A percentile compares a stretch with the other conserved stretches of the same genome.
These are phyloP conservation scores for Aspergillus costaricaensis DNA, from an alignment of 2,329 filamentous ascomycete species.

Conservation along the genomic window DNA sequence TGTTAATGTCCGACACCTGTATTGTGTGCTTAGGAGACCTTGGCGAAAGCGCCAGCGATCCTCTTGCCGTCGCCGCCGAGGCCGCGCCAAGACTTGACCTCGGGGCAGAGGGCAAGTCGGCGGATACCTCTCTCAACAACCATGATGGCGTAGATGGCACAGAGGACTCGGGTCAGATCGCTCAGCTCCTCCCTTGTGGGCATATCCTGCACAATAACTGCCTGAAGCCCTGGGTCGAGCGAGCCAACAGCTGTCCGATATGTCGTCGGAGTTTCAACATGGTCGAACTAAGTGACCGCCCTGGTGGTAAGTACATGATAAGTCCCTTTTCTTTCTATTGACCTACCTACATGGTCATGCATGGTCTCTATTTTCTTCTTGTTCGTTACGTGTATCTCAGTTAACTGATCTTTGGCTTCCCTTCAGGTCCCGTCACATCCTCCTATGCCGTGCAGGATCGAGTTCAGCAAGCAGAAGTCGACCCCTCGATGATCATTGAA, in stretches of 20 bases:
- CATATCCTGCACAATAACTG: constrained; percentile 93
- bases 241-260: constrained; percentile 97
- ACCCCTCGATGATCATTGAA: constrained; percentile 69
- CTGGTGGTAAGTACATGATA: constrained; percentile 67
- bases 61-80: constrained; percentile 45
- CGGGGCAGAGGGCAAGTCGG: constrained; percentile 30
- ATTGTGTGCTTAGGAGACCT: constrained; percentile 73
- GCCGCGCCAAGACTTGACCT: constrained; percentile 47
- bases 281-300: constrained; percentile 77
- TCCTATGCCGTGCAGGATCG: constrained; percentile 58
- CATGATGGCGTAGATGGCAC: constrained; percentile 28
- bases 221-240: constrained; percentile 89
- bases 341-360: constrained; percentile 1
- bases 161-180: constrained; percentile 56
- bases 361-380: constrained; percentile 10
- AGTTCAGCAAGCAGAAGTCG: constrained; percentile 80
- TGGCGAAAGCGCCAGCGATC: constrained; percentile 58
- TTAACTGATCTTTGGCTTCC: not conserved
- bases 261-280: constrained; percentile 89
- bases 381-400: constrained; percentile 1
- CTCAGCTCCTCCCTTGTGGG: constrained; percentile 72
- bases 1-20: constrained; percentile 66
- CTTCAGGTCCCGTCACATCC: constrained; percentile 56
- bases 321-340: constrained; percentile 5
- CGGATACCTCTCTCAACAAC: constrained; percentile 33